These are phyloP conservation scores for Psidium guajava DNA, from an alignment of 345 rosid species.

Conservation along the genomic window DNA sequence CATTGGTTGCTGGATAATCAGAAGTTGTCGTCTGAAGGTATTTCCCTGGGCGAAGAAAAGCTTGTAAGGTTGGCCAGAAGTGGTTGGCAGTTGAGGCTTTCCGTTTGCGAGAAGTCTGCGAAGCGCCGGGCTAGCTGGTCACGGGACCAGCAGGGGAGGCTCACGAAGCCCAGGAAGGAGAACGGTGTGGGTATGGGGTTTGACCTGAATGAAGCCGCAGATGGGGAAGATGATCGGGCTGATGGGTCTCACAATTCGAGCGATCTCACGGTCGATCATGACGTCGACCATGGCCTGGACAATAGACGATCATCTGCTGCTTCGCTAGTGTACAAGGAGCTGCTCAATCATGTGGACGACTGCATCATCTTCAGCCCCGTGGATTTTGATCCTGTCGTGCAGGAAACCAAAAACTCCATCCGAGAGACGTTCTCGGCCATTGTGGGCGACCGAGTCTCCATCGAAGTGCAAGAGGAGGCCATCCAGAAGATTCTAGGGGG, in stretches of 20 bases:
- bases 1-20: slow-evolving; percentile 39
- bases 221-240: slow-evolving; percentile 46
- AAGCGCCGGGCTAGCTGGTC: slow-evolving; percentile 79
- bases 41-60: slow-evolving; percentile 48
- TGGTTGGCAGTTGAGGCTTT: slow-evolving; percentile 64
- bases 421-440: slow-evolving; percentile 34
- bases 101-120: slow-evolving; percentile 41
- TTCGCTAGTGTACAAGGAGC: slow-evolving; percentile 28
- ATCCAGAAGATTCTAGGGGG: slow-evolving; percentile 63
- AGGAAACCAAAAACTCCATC: slow-evolving; percentile 25
- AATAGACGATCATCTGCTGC: slow-evolving; percentile 34
- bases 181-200: slow-evolving; percentile 28
- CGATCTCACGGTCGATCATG: slow-evolving; percentile 73
- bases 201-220: slow-evolving; percentile 74
- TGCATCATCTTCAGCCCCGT: slow-evolving; percentile 61
- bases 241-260: slow-evolving; percentile 83
- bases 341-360: slow-evolving; percentile 45
- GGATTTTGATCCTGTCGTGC: slow-evolving; percentile 42
- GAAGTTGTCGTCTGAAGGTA: slow-evolving; percentile 14
- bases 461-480: slow-evolving; percentile 60
- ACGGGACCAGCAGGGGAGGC: slow-evolving; percentile 29
- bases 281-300: slow-evolving; percentile 44
- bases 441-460: slow-evolving; percentile 10
- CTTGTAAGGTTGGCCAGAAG: slow-evolving; percentile 40
- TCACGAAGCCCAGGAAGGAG: slow-evolving; percentile 55